These are phyloP conservation scores for Echinosphaeria canescens DNA, from an alignment of 2,329 filamentous ascomycete species.

Conservation along the genomic window DNA sequence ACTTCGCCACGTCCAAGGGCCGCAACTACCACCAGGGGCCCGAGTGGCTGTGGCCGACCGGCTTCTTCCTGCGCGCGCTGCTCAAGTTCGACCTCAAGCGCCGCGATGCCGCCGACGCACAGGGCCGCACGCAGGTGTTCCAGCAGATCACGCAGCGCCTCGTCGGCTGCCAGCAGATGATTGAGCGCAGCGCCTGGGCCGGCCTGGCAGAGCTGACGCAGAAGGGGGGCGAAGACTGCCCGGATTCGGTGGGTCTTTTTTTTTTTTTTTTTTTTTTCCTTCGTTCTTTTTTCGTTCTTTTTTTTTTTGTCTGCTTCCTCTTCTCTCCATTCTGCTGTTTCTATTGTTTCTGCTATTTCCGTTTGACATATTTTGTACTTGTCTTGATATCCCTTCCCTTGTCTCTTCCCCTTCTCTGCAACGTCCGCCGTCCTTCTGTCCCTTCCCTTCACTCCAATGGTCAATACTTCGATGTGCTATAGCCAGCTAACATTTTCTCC, in stretches of 20 bases:
- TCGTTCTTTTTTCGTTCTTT: no score
- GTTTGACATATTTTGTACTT: neutral
- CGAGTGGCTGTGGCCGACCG: conserved; percentile 95
- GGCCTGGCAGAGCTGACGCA: conserved; percentile 87
- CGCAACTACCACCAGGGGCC: conserved; percentile 97
- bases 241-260: conserved; percentile 62
- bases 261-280: no score
- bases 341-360: conserved; percentile 2
- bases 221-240: conserved; percentile 63
- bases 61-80: conserved; percentile 82
- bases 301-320: no score
- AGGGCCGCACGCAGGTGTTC: conserved; percentile 69
- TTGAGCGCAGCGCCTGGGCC: conserved; percentile 65
- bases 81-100: conserved; percentile 75
- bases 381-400: no score
- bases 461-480: no score
- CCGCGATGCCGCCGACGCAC: conserved; percentile 26
- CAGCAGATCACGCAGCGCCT: conserved; percentile 82
- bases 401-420: no score
- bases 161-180: conserved; percentile 65
- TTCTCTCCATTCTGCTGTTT: no score
- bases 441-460: no score
- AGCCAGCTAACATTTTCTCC: conserved; percentile 4
- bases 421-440: no score
- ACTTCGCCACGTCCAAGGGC: conserved; percentile 85